These are phyloP conservation scores for Colletotrichum cereale DNA, from an alignment of 2,329 filamentous ascomycete genomes.

Conservation along the genomic window DNA sequence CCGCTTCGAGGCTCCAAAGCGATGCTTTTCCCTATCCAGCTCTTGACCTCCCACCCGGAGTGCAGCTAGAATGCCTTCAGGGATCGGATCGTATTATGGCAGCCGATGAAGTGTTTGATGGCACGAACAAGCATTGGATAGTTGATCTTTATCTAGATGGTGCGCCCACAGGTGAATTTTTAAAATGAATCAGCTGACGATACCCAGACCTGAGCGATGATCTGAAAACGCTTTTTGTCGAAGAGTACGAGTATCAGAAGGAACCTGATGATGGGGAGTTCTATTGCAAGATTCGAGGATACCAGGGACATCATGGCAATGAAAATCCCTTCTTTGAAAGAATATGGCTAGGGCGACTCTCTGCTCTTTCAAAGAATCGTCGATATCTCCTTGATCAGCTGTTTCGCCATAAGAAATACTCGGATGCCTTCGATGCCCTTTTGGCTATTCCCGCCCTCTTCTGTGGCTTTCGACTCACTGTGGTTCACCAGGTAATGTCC, in stretches of 20 bases:
- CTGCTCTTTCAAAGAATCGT: conserved; percentile 11
- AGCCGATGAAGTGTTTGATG: conserved; percentile 6
- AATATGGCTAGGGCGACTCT: conserved; percentile 10
- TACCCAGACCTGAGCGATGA: conserved; percentile 2
- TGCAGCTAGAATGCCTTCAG: conserved; percentile 14
- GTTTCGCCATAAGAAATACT: conserved; percentile 13
- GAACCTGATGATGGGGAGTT: conserved; percentile 9
- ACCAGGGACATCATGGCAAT: conserved; percentile 1
- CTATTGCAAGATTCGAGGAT: conserved; percentile 7
- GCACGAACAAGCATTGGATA: not conserved
- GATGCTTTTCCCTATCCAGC: not conserved
- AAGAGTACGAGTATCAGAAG: conserved; percentile 13
- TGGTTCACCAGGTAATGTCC: conserved; percentile 6
- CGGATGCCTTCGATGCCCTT: not conserved
- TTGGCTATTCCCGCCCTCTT: conserved; percentile 8
- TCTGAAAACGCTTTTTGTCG: not conserved
- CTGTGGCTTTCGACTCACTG: conserved; percentile 1
- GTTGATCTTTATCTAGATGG: conserved; percentile 12
- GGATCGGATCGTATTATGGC: conserved; percentile 4
- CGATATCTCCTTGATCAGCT: conserved; percentile 2
- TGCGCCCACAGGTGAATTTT: not conserved
- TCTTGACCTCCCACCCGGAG: not conserved
- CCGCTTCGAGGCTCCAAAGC: not conserved
- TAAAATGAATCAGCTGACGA: not conserved
- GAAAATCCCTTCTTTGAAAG: conserved; percentile 6